Base-by-base conservation (phyloP, 495 filamentous ascomycete genomes). In the Podospora australis region DNA sequence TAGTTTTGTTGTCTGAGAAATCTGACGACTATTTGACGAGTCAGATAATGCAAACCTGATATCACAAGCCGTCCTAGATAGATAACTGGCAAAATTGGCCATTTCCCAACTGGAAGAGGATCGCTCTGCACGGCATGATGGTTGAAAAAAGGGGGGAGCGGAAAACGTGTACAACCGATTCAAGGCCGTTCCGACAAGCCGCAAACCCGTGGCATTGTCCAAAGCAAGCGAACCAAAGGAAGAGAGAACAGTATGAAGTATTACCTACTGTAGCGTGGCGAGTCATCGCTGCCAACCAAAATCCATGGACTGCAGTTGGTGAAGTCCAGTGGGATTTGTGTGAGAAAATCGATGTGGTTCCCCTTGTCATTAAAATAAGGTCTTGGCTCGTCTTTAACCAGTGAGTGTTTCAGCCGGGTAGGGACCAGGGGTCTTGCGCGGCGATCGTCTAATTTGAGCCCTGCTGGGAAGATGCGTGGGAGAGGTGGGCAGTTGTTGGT, bases 321-420 rank as follows among this genome's bases (percentile, higher is more conserved):
- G 13, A 23, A 3, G 23, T 34, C 20, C 19, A 19, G 13, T 35
- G 20, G 16, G 23, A 17, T 25, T 13, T 23, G 22, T 32, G 9
- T 6, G 9, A 17, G 32, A 11, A 13, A 2, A 2, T 8, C 9
- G 40, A 43, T 43, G 28, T 45, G 30, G 39, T 25, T 43, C 16
- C 47, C 53, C 58, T 52, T 55, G 58, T 61, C 53, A 62, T 57
- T 51, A 48, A 61, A 53, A 44, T 39, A 10, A 26, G 46, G 45
- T 39, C 53, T 57, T 56, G 60, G 52, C 53, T 38, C 34, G 49
- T 39, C 53, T 56, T 50, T 53, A 52, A 26, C 56, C 50, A 64
- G 53, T 62, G 55, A 39, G 56, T 53, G 61, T 64, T 64, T 64
- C 61, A 64, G 49, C 56, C 52, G 43, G 45, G 45, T 55, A 49